Base-by-base conservation (phyloP, 2,329 filamentous ascomycete genomes). In the Colletotrichum neosansevieriae region DNA sequence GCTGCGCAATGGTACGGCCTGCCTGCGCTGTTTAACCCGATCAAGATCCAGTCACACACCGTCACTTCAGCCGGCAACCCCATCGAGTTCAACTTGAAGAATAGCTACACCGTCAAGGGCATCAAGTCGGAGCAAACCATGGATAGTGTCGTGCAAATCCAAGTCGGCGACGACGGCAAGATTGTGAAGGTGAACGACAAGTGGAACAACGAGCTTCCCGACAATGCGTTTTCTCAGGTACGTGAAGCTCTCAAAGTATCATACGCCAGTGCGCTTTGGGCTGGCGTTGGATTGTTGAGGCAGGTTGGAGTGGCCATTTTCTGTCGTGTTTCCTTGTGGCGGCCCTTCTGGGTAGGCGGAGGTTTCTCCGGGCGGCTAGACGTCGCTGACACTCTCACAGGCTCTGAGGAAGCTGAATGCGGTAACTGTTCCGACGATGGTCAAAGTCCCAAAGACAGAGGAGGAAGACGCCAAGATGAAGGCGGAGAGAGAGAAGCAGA, bases 51-150 rank as follows among this genome's bases (percentile, higher is more conserved):
- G 53, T 78, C 81, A 40, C 84, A 89, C 74, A 75, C 80, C 44
- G 87, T 91, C 11, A 86, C 78, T 1, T 82, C 80, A 15, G 76
- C 79, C 0, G 87, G 88, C 1, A 89, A 91, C 71, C 88, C 89
- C 0, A 89, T 91, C 45, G 77, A 82, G 67, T 77, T 91, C 73
- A 81, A 88, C 17, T 70, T 81, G 45, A 71, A 71, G 67, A 81
- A 81, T 71, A 76, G 72, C 58, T 81, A 81, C 68, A 73, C 75
- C 3, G 70, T 81, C 49, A 78, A 76, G 70, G 76, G 75, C 7
- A 69, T 79, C 62, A 74, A 74, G 58, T 74, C 72, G 51, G 75
- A 76, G 65, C 74, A 79, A 70, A 71, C 73, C 36, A 77, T 80
- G 56, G 44, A 75, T 47, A 78, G 76, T 11, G 64, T 73, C 6